A percentile compares a stretch with the other conserved stretches of the same genome.
Evolutionary conservation across 768 basidiomycete species (phyloP).

Genomic region (Tylopilus sp.): DNA sequence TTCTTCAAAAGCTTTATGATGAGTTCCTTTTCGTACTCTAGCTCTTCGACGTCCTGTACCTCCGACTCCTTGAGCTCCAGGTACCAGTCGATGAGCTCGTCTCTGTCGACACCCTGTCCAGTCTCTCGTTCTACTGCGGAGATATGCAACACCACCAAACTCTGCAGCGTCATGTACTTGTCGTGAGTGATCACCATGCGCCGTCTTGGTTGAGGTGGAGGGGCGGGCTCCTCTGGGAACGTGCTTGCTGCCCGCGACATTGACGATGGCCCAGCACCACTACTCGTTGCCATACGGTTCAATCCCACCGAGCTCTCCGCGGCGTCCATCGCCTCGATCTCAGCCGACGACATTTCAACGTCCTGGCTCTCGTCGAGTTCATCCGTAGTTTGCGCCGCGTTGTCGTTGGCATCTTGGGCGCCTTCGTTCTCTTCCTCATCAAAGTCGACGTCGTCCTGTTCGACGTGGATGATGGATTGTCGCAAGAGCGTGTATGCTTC

Average conservation of each 20-base stretch:
- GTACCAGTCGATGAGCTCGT: constrained; percentile 96
- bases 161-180: constrained; percentile 88
- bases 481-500: constrained; percentile 92
- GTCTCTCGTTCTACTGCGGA: constrained; percentile 71
- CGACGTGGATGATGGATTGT: constrained; percentile 98
- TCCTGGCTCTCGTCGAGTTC: constrained; percentile 53
- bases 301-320: constrained; percentile 44
- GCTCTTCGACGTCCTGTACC: constrained; percentile 76
- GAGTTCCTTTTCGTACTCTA: constrained; percentile 89
- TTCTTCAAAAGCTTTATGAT: constrained; percentile 86
- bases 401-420: constrained; percentile 42
- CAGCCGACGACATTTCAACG: constrained; percentile 61
- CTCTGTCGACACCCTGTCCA: constrained; percentile 76
- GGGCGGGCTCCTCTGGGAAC: constrained; percentile 29
- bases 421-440: constrained; percentile 83
- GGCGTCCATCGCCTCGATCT: constrained; percentile 51
- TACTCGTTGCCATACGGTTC: constrained; percentile 36
- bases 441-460: constrained; percentile 97
- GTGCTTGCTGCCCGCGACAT: constrained; percentile 29
- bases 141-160: constrained; percentile 81
- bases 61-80: constrained; percentile 85
- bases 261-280: constrained; percentile 31
- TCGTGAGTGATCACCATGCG: constrained; percentile 96
- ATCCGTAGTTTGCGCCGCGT: constrained; percentile 33
- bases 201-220: constrained; percentile 51